A percentile compares a stretch with the other conserved stretches of the same genome.
phyloP scores from a whole-genome alignment of 1,284 basidiomycete species.

The Pseudozyma tsukubaensis region DNA sequence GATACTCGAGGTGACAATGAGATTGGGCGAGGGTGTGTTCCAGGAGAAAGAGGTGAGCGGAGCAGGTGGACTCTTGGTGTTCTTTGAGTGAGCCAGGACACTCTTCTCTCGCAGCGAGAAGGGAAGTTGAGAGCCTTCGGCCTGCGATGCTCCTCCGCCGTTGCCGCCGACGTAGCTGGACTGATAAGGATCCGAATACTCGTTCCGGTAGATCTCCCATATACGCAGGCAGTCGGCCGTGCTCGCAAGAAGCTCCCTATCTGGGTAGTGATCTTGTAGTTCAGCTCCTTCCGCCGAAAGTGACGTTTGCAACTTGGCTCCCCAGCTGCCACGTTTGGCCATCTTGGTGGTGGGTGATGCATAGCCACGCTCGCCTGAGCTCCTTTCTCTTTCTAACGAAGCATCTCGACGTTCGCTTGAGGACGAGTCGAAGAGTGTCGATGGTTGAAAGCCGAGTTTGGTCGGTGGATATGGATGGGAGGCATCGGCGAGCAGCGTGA shows the following conservation, averaged over 20 bases:
- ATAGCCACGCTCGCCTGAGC: slow-evolving; percentile 41
- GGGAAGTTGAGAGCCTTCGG: slow-evolving; percentile 30
- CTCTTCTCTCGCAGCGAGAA: slow-evolving; percentile 65
- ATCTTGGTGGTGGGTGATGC: slow-evolving; percentile 53
- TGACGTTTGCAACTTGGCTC: slow-evolving; percentile 30
- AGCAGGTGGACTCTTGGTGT: slow-evolving; percentile 63
- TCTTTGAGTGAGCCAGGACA: slow-evolving; percentile 65
- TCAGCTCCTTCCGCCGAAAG: slow-evolving; percentile 26
- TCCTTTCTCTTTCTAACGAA: slow-evolving; percentile 37
- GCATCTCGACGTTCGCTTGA: slow-evolving; percentile 36
- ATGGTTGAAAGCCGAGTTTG: slow-evolving; percentile 66
- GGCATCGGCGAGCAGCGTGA: slow-evolving; percentile 61
- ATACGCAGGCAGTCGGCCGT: slow-evolving; percentile 67
- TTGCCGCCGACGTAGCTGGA: slow-evolving; percentile 51
- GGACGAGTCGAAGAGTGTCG: slow-evolving; percentile 51
- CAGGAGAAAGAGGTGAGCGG: slow-evolving; percentile 68
- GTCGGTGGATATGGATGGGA: slow-evolving; percentile 67
- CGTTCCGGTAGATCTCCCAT: slow-evolving; percentile 63
- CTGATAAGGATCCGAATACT: slow-evolving; percentile 48
- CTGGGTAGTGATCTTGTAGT: slow-evolving; percentile 53
- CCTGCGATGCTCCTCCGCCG: slow-evolving; percentile 16
- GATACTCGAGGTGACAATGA: slow-evolving; percentile 74
- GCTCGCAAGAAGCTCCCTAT: slow-evolving; percentile 65
- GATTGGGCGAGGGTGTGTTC: slow-evolving; percentile 67
- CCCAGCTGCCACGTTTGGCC: slow-evolving; percentile 57